Base-by-base conservation (phyloP, 495 filamentous ascomycete genomes). In the Gamarada debralockiae region DNA sequence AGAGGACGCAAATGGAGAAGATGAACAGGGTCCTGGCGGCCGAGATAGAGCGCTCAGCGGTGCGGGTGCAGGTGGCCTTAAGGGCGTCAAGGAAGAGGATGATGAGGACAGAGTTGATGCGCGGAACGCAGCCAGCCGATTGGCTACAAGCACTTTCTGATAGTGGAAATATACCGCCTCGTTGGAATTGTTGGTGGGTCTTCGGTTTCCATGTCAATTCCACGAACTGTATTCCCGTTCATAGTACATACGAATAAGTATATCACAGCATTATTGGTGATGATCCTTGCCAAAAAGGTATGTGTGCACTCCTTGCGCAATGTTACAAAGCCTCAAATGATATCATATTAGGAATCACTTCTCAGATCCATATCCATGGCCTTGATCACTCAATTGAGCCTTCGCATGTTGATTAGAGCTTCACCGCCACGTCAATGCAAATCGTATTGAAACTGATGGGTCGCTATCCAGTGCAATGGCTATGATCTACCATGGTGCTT, bases 71-170 rank as follows among this genome's bases (percentile, higher is more conserved):
- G 72, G 73, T 20, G 73, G 69, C 54, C 55, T 84, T 53, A 71
- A 75, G 45, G 81, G 82, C 12, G 71, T 87, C 29, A 75, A 82
- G 38, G 91, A 92, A 66, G 92, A 96, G 60, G 89, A 90, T 52
- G 93, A 98, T 65, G 89, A 92, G 56, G 95, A 97, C 66, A 78
- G 91, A 52, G 83, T 97, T 46, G 93, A 99, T 75, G 93, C 93
- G 17, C 81, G 86, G 66, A 97, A 97, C 71, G 93, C 93, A 25
- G 93, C 93, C 21, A 95, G 87, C 67, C 82, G 93, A 61, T 74
- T 99, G 70, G 93, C 93, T 25, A 85, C 89, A 43, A 96, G 90
- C 72, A 96, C 92, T 15, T 98, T 97, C 68, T 97, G 53, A 70
- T 49, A 21, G 15, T 25, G 40, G 33, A 17, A 46, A 29, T 17